Evolutionary conservation across 2,329 filamentous ascomycete species (phyloP).

Genomic region (Aspergillus sp.): DNA sequence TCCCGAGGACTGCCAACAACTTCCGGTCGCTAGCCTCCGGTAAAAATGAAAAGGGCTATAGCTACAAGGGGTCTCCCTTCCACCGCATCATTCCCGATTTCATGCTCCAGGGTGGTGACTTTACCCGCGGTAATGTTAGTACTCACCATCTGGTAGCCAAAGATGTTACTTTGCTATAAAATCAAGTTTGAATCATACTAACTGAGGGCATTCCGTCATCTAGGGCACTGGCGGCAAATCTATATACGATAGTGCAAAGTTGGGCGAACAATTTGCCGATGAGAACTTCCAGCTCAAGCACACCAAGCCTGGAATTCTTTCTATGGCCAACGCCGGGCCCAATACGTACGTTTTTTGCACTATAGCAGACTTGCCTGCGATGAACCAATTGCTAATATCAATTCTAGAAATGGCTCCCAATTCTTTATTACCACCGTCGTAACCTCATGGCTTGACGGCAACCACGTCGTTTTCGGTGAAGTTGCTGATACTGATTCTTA

Average conservation of each 20-base stretch:
- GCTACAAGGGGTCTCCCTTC: constrained; percentile 81
- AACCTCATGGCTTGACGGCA: constrained; percentile 66
- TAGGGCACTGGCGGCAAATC: constrained; percentile 89
- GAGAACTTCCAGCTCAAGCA: constrained; percentile 86
- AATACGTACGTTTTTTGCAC: constrained; percentile 67
- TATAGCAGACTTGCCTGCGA: background rate
- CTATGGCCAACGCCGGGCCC: constrained; percentile 92
- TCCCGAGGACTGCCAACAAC: constrained; percentile 86
- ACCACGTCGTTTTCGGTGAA: constrained; percentile 69
- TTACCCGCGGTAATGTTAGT: constrained; percentile 86
- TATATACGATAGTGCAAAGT: constrained; percentile 64
- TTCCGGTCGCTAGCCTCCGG: constrained; percentile 65
- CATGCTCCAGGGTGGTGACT: constrained; percentile 97
- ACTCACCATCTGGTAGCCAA: background rate
- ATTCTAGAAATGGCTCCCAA: constrained; percentile 63
- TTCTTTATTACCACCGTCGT: constrained; percentile 72
- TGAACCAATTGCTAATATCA: constrained; percentile 2
- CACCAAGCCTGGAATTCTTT: constrained; percentile 73
- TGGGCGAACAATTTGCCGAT: constrained; percentile 81
- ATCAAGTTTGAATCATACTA: constrained; percentile 4
- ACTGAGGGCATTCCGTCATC: constrained; percentile 3
- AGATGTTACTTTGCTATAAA: background rate
- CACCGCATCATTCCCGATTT: constrained; percentile 91
- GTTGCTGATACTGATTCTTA: constrained; percentile 57
- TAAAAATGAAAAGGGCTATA: background rate